Percentiles rank a stretch among this genome's conserved stretches.
Conservation (phyloP, 345 rosid species). For the Garcia nutans region DNA sequence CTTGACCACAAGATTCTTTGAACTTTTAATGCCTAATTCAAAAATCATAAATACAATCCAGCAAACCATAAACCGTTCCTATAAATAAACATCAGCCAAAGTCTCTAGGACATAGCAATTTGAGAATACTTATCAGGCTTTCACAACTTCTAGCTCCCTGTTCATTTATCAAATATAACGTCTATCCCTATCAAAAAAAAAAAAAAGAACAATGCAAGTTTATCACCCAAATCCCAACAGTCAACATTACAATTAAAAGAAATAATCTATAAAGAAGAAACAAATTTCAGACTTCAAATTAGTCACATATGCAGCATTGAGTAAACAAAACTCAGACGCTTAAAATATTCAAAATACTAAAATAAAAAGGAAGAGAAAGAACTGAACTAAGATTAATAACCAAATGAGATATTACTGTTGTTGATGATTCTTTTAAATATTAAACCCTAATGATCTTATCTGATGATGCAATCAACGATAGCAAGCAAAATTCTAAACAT, state of each 20-base stretch:
- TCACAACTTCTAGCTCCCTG: neutral
- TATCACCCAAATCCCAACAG: neutral
- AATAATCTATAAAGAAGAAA: too few species aligned
- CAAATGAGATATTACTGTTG: neutral
- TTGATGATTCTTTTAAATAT: neutral
- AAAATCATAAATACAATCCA: neutral
- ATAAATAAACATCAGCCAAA: neutral
- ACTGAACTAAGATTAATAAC: neutral
- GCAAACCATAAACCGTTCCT: neutral
- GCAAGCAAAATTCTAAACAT: neutral
- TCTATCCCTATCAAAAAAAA: neutral
- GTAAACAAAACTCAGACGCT: neutral
- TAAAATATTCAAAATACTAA: neutral
- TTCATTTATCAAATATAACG: neutral
- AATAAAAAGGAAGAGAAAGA: too few species aligned
- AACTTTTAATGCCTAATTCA: neutral
- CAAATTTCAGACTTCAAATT: neutral
- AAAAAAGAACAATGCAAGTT: neutral
- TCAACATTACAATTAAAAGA: neutral
- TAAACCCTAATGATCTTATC: neutral
- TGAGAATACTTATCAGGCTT: neutral
- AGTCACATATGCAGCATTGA: neutral
- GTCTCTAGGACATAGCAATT: neutral
- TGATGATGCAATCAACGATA: neutral
- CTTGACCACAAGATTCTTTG: too few species aligned